Conservation (phyloP, 129 eudicot genomes). For the Lonicera japonica region DNA sequence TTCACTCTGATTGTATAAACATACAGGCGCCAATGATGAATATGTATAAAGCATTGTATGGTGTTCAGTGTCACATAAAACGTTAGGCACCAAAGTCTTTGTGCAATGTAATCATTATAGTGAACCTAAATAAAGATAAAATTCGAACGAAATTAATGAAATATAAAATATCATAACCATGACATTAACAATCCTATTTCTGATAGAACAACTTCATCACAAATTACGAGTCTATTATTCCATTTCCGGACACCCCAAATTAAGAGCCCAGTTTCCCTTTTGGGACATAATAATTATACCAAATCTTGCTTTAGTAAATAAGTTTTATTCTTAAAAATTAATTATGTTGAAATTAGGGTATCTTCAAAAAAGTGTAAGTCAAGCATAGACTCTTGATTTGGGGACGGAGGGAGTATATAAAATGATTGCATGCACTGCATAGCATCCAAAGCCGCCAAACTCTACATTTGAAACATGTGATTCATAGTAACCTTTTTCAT, state of each 20-base stretch:
- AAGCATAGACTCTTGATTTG: neutral
- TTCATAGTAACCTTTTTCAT: conserved; percentile 51
- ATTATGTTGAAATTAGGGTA: no score
- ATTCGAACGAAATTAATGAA: neutral
- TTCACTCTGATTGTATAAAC: neutral
- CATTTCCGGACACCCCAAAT: neutral
- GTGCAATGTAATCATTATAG: neutral
- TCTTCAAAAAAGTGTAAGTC: neutral
- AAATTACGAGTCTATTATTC: neutral
- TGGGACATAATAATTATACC: neutral
- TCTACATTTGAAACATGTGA: neutral
- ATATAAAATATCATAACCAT: no score
- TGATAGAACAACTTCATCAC: neutral
- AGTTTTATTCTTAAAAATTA: neutral
- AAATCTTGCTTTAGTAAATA: neutral
- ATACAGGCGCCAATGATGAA: neutral
- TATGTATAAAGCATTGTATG: neutral
- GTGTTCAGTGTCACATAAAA: neutral
- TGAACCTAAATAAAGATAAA: neutral
- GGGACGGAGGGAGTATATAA: neutral
- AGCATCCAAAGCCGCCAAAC: neutral
- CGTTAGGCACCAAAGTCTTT: neutral
- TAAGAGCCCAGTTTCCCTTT: neutral
- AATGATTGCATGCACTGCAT: neutral
- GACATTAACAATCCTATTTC: no score